These are phyloP conservation scores for Aspergillus jensenii DNA, from an alignment of 2,329 filamentous ascomycete genomes.

Conservation along the genomic window DNA sequence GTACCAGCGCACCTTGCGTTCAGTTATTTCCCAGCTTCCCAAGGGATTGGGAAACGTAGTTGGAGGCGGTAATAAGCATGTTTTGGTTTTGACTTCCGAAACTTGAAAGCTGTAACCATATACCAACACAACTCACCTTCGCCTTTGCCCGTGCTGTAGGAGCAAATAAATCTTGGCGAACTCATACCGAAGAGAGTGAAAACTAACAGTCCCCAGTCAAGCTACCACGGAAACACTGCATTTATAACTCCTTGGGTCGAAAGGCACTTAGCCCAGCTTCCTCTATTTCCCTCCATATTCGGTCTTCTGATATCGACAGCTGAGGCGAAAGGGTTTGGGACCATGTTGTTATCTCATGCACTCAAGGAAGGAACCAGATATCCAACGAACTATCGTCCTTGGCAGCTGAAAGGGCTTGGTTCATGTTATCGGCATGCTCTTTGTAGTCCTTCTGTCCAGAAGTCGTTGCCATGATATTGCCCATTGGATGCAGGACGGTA, in stretches of 20 bases:
- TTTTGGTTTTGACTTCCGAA: background rate
- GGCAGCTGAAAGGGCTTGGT: background rate
- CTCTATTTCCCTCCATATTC: background rate
- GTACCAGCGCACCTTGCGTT: background rate
- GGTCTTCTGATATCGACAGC: background rate
- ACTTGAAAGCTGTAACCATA: background rate
- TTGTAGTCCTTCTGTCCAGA: slow-evolving; percentile 45
- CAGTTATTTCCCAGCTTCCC: no score
- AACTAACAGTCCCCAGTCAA: background rate
- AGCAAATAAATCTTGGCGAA: background rate
- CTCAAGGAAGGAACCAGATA: slow-evolving; percentile 39
- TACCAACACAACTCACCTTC: background rate
- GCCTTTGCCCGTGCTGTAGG: background rate
- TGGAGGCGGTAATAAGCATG: background rate
- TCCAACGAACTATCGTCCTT: slow-evolving; percentile 39
- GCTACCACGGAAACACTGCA: background rate
- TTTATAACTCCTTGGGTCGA: background rate
- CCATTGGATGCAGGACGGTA: slow-evolving; percentile 47
- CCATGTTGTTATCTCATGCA: background rate
- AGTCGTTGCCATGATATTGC: slow-evolving; percentile 50
- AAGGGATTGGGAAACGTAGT: background rate
- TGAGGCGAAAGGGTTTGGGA: background rate
- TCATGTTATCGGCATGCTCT: slow-evolving; percentile 18
- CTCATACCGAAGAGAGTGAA: background rate
- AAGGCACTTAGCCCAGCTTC: background rate